Base-by-base conservation (phyloP, 129 eudicot genomes). In the Flaveria linearis region DNA sequence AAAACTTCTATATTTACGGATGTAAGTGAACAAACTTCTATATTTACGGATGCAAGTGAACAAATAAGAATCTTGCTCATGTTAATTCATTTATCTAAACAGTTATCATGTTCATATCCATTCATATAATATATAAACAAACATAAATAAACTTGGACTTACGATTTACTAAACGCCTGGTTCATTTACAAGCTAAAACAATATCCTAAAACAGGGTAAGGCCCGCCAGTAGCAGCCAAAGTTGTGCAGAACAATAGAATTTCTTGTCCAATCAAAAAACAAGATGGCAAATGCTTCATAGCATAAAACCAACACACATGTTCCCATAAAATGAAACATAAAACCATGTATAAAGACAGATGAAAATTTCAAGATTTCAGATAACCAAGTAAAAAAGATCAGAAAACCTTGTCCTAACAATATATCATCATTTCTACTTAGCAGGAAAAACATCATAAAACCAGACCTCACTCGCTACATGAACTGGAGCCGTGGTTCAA, bases 401-500 rank as follows among this genome's bases (percentile, higher is more conserved):
- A 49, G 9, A 42, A 50, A 18, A 65, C 65, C 61, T 33, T 14
- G 46, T 5, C 33, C 33, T 61, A 50, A 26, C 49, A 17, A 7
- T 8, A 61, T 63, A 62, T 69, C 47, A 61, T 45, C 47, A 61
- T 45, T 45, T 62, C 60, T 25, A 74, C 12, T 42, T 43, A 68
- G 45, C 57, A 77, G 56, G 57, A 42, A 53, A 53, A 75, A 75
- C 45, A 8, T 43, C 50, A 1, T 28, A 64, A 30, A 42, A 61
- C 42, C 28, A 28, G 33, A 41, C 61, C 70, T 50, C 45, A 7
- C 20, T 63, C 12, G n/a, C 55, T 74, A 80, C 33, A 80, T 5
- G 41, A 66, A 80, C 80, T 74, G 84, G 28, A 80, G 75, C 53
- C 75, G 41, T 1, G 92, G 87, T 60, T 82, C 87, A 78, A 87